A percentile compares a stretch with the other conserved stretches of the same genome.
phyloP scores from a whole-genome alignment of 1,139 yeast genomes.

The Sugiyamaella xylanicola region DNA sequence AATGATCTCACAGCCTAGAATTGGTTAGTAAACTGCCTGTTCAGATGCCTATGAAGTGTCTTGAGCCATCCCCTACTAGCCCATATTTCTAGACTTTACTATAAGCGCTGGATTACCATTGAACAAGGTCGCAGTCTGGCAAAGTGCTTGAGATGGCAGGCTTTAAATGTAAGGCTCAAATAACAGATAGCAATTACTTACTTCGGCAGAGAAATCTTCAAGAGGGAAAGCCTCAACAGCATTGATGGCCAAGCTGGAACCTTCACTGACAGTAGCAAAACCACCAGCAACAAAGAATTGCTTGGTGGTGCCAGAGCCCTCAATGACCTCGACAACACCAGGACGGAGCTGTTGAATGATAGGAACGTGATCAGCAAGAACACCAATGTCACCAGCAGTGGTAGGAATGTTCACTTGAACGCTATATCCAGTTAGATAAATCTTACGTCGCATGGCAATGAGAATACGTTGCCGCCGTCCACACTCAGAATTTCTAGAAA shows the following conservation, averaged over 20 bases:
- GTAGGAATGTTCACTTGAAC: conserved; percentile 97
- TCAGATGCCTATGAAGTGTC: too few relatives aligned
- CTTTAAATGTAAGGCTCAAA: too few relatives aligned
- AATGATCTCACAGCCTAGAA: conserved; percentile 65
- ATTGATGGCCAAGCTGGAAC: conserved; percentile 84
- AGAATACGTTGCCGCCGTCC: neutral
- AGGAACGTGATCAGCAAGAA: conserved; percentile 97
- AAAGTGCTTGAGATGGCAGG: too few relatives aligned
- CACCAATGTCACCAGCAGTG: conserved; percentile 95
- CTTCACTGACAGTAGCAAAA: conserved; percentile 95
- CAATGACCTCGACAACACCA: conserved; percentile 91
- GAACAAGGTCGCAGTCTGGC: too few relatives aligned
- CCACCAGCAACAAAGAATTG: conserved; percentile 94
- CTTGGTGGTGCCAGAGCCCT: conserved; percentile 74
- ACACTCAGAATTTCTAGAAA: neutral
- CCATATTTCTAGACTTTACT: neutral
- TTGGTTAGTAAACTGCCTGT: too few relatives aligned
- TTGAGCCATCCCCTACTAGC: neutral
- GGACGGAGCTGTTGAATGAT: conserved; percentile 96
- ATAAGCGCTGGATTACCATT: neutral
- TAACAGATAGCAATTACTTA: too few relatives aligned
- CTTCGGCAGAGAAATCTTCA: conserved; percentile 78
- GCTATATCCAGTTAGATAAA: conserved; percentile 42
- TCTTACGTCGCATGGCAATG: neutral
- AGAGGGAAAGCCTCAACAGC: conserved; percentile 96